Evolutionary conservation across 768 basidiomycete genomes (phyloP).

Genomic region (Suillus americanus): DNA sequence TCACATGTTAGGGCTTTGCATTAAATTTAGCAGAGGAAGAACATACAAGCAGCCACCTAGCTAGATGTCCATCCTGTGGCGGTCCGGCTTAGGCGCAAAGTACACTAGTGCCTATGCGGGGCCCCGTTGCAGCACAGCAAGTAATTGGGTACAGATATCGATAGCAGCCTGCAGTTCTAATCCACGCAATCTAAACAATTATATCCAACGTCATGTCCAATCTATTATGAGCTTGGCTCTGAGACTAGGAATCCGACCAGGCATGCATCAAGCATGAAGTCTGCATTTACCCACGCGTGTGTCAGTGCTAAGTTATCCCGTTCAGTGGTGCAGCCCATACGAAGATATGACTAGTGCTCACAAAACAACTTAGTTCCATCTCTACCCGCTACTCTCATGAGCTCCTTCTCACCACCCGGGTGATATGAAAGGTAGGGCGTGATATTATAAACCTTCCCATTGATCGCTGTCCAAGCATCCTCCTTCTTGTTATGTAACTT

Average conservation of each 20-base stretch:
- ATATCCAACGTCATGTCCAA: not conserved
- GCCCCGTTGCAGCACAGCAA: not conserved
- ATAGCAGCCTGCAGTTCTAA: not conserved
- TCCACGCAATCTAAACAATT: conserved; percentile 1
- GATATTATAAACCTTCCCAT: conserved; percentile 96
- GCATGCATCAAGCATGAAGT: conserved; percentile 93
- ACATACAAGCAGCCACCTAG: not conserved
- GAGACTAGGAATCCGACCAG: conserved; percentile 87
- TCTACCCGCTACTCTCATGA: conserved; percentile 92
- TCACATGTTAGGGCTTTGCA: not conserved
- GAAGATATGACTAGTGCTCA: conserved; percentile 37
- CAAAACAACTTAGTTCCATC: conserved; percentile 96
- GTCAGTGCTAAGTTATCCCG: conserved; percentile 60
- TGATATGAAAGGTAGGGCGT: conserved; percentile 90
- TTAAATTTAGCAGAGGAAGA: not conserved
- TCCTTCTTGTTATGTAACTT: conserved; percentile 79
- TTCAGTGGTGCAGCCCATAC: not conserved
- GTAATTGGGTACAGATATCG: not conserved
- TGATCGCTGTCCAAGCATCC: conserved; percentile 92
- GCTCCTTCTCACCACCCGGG: conserved; percentile 91
- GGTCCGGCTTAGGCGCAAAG: not conserved
- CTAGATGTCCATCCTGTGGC: not conserved
- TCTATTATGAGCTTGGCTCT: conserved; percentile 49
- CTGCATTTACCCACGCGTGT: conserved; percentile 96
- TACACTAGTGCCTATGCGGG: not conserved